A percentile compares a stretch with the other conserved stretches of the same genome.
Evolutionary conservation across 805 yeast genomes (phyloP).

Genomic region (Wickerhamomyces bovis): DNA sequence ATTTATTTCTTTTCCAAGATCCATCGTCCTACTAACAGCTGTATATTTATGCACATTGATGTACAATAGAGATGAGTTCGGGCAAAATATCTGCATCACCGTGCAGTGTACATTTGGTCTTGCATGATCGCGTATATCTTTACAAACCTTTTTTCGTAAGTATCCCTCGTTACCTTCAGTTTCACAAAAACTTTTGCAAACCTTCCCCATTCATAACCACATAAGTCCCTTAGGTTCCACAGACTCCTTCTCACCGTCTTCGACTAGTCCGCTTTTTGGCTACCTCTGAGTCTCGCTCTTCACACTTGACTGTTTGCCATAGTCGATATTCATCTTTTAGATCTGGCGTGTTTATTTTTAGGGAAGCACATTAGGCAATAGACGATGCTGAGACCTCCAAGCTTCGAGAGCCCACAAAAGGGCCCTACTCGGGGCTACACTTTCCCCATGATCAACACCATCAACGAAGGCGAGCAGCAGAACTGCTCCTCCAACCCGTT

Average conservation of each 20-base stretch:
- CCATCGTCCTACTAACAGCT: not conserved
- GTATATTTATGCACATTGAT: not conserved
- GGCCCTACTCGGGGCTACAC: not conserved
- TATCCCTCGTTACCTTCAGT: not conserved
- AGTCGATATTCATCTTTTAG: too few species aligned
- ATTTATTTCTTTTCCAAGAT: not conserved
- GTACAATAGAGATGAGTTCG: not conserved
- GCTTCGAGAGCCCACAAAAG: not conserved
- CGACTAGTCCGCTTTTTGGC: not conserved
- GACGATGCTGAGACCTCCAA: not conserved
- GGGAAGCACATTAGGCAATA: not conserved
- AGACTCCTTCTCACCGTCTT: not conserved
- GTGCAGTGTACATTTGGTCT: not conserved
- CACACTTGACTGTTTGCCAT: not conserved
- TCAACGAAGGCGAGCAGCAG: not conserved
- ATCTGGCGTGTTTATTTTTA: not conserved
- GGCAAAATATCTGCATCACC: not conserved
- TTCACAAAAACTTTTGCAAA: not conserved
- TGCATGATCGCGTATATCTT: not conserved
- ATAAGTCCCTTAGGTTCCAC: not conserved
- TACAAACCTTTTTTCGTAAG: not conserved
- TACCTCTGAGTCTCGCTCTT: not conserved
- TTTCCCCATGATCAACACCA: not conserved
- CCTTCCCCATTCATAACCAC: not conserved
- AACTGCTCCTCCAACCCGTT: conserved; percentile 3